Conservation (phyloP, 768 basidiomycete genomes). For the Mycena pura region DNA sequence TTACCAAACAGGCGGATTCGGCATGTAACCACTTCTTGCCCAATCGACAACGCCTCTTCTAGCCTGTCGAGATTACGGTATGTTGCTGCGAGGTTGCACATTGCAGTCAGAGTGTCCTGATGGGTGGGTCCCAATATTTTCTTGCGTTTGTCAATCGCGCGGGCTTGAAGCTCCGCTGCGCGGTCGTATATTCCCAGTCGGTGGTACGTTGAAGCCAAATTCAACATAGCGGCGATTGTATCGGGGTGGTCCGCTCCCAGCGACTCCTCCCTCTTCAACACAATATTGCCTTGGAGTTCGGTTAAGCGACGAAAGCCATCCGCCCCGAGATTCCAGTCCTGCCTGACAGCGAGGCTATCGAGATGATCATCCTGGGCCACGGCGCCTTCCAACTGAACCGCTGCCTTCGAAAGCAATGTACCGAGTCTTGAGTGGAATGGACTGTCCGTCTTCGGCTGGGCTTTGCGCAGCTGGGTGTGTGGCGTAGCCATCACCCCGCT, state of each 20-base stretch:
- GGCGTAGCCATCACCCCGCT: neutral
- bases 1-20: neutral
- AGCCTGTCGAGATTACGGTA: neutral
- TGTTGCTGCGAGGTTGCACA: neutral
- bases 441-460: neutral
- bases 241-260: neutral
- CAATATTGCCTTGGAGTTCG: neutral
- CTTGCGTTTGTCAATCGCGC: neutral
- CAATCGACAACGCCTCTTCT: neutral
- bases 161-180: neutral
- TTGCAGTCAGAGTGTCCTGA: conserved; percentile 1
- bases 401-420: neutral
- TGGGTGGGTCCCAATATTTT: neutral
- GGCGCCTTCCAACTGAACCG: neutral
- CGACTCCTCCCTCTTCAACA: neutral
- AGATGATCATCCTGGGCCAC: neutral
- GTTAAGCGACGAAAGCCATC: conserved; percentile 1
- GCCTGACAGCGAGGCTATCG: neutral
- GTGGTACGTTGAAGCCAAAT: conserved; percentile 4
- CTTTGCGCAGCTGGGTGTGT: neutral
- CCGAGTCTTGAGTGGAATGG: neutral
- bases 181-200: neutral
- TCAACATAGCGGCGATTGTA: neutral
- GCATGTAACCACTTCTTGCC: neutral
- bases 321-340: neutral